Evolutionary conservation across 176 grass and related monocot species (phyloP).

Genomic region (Phoenix dactylifera): DNA sequence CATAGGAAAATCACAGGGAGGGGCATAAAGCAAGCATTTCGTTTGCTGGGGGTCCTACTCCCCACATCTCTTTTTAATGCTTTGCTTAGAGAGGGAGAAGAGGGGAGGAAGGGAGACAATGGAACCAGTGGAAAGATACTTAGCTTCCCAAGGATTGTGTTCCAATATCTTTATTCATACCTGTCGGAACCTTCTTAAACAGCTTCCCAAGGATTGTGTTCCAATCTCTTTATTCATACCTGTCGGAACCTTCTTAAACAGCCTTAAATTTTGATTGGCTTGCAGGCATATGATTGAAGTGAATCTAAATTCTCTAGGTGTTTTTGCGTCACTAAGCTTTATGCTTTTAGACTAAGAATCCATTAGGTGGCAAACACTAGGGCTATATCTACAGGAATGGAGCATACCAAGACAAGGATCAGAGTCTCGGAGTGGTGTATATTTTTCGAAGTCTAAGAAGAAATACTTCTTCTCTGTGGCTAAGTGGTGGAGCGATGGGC

Average conservation of each 20-base stretch:
- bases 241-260: conserved; percentile 18
- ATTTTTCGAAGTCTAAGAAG: too few relatives aligned
- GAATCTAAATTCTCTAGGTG: neutral
- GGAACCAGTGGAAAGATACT: conserved; percentile 1
- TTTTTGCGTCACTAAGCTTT: neutral
- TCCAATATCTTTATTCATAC: neutral
- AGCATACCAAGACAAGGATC: neutral
- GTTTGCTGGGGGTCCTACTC: neutral
- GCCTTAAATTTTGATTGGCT: conserved; percentile 8
- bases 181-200: conserved; percentile 17
- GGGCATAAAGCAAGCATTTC: neutral
- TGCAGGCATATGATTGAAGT: conserved; percentile 6
- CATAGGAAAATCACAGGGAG: neutral
- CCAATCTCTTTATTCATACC: neutral
- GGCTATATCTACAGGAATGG: neutral
- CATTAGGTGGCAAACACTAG: neutral
- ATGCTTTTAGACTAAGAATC: neutral
- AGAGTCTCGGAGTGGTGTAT: too few relatives aligned
- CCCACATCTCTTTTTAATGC: neutral
- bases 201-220: conserved; percentile 8
- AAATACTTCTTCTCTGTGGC: neutral
- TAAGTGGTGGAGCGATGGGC: conserved; percentile 22
- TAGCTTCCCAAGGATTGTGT: conserved; percentile 5
- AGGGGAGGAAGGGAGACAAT: neutral
- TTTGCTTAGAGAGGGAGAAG: too few relatives aligned